Evolutionary conservation across 2,329 filamentous ascomycete genomes (phyloP), one percentile per base, ranked within the genome.

Genomic region (Meredithiella fracta): DNA sequence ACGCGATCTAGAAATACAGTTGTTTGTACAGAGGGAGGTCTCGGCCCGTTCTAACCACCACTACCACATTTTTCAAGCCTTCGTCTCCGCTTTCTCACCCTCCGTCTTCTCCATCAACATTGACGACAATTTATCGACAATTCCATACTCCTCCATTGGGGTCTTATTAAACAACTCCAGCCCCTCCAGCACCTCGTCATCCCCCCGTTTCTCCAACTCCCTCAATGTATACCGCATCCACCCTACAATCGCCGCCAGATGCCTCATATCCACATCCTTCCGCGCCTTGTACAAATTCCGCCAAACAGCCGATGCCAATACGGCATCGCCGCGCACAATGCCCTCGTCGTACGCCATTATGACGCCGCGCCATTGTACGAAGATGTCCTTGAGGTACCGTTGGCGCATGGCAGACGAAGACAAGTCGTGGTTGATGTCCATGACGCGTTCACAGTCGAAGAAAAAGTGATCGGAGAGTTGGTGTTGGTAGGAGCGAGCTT

Each of bases 391-490:
- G 55, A 85, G 75, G 68, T 83, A 82, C 60, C 75, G 75, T 67
- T 82, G 78, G 40, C 81, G 75, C 61, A 81, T 70, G 26, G 72
- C 72, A 55, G 75, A 72, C 58, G 78, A 78, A 29, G 71, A 70
- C 68, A 83, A 75, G 62, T 83, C 83, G 73, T 95, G 91, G 66
- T 83, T 79, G 60, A 85, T 73, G 60, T 86, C 85, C 79, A 94
- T 91, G 64, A 82, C 79, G 67, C 85, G 82, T 72, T 94, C 87
- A 64, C 85, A 86, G 64, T 86, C 83, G 72, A 86, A 87, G 74
- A 91, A 97, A 75, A 94, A 96, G 69, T 97, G 89, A 70, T 98
- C 90, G 50, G 92, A 80, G 60, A 98, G 76, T 70, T 95, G 86
- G 64, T 89, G 85, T 68, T 94, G 87, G 82, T 89, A 95, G 57